Percentiles rank a stretch among this genome's conserved stretches.
Conservation (phyloP, 257 asterid species). For the Solanum medicagineum region DNA sequence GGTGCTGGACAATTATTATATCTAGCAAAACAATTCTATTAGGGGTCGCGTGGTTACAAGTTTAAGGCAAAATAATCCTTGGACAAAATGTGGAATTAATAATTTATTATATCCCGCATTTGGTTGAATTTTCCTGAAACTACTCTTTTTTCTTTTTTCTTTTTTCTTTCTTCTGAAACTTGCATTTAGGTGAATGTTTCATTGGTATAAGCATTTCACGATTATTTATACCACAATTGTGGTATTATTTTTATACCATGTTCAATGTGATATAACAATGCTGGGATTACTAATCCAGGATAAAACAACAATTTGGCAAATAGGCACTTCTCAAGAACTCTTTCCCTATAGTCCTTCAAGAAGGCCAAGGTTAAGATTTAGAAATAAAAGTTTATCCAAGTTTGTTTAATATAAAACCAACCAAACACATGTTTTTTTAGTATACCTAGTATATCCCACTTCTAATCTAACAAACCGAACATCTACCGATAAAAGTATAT, state of each 20-base stretch:
- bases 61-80: neutral
- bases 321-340: neutral
- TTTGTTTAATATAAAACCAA: neutral
- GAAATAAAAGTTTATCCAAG: neutral
- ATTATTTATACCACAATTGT: neutral
- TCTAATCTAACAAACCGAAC: neutral
- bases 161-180: too few relatives aligned
- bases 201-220: neutral
- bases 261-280: neutral
- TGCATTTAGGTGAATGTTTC: too few relatives aligned
- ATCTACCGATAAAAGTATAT: neutral
- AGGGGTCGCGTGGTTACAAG: neutral
- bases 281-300: neutral
- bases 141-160: too few relatives aligned
- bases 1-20: neutral
- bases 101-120: neutral
- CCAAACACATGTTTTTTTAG: neutral
- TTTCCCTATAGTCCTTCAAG: neutral
- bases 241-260: neutral
- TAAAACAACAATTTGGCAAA: neutral
- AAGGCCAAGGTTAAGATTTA: neutral
- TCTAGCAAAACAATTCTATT: neutral
- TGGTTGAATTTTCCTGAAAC: neutral
- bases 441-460: neutral
- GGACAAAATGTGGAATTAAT: neutral